A percentile compares a stretch with the other conserved stretches of the same genome.
These are phyloP conservation scores for Cyberlindnera sargentensis DNA, from an alignment of 805 yeast species.

Conservation along the genomic window DNA sequence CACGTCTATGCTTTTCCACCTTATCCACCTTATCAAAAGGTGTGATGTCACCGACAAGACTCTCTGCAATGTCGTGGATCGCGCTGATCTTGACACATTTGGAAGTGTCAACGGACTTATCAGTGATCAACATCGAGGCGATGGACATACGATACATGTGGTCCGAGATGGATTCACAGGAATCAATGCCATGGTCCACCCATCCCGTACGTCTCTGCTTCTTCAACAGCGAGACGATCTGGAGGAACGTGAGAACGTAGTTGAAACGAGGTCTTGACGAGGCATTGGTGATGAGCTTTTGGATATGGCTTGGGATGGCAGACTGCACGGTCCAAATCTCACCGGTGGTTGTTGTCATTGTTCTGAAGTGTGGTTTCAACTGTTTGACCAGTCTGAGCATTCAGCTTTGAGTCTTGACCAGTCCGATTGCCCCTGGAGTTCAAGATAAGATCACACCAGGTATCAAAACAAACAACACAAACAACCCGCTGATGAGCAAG, in stretches of 20 bases:
- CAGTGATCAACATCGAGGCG: constrained; percentile 59
- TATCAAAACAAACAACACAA: neutral
- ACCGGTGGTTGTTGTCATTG: constrained; percentile 6
- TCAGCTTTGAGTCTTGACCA: neutral
- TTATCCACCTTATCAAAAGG: constrained; percentile 71
- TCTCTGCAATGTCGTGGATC: constrained; percentile 91
- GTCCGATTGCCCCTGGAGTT: too few relatives aligned
- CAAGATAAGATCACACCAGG: too few relatives aligned
- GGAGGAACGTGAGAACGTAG: constrained; percentile 51
- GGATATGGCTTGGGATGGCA: constrained; percentile 43
- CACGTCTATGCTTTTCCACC: constrained; percentile 79
- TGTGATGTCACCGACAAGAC: constrained; percentile 91
- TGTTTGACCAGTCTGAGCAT: neutral
- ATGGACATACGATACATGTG: constrained; percentile 95
- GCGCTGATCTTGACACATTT: constrained; percentile 81
- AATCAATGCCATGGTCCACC: constrained; percentile 53
- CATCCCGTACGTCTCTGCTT: constrained; percentile 88
- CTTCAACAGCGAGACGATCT: constrained; percentile 66
- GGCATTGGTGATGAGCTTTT: constrained; percentile 25
- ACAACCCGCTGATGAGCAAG: neutral
- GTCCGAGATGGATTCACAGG: constrained; percentile 70
- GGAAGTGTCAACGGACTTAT: constrained; percentile 46
- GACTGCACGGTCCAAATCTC: constrained; percentile 45
- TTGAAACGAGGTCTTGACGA: constrained; percentile 27
- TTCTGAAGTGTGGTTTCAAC: neutral